phyloP scores from a whole-genome alignment of 2,329 filamentous ascomycete species.

The Nemania serpens region DNA sequence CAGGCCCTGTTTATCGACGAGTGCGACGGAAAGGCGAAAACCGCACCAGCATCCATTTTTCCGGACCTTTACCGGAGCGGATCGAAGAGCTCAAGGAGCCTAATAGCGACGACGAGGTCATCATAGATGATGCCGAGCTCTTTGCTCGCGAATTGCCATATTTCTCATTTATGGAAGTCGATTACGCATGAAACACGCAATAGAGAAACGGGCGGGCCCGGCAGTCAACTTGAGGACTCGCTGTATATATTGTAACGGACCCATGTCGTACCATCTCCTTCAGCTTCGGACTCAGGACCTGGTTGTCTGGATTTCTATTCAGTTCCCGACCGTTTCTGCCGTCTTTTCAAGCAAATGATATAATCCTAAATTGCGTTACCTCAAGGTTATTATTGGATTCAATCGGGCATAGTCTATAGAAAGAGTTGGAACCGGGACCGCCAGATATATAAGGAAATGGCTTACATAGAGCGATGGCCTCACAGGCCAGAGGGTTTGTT shows the following conservation, averaged over 20 bases:
- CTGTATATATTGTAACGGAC: background rate
- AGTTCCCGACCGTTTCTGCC: background rate
- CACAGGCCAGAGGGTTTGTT: constrained; percentile 31
- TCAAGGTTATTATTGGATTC: background rate
- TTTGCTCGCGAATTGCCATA: constrained; percentile 41
- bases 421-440: constrained; percentile 15
- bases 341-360: constrained; percentile 23
- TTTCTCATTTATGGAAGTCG: constrained; percentile 43
- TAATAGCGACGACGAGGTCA: constrained; percentile 40
- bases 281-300: background rate
- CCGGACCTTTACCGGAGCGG: constrained; percentile 36
- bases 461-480: constrained; percentile 39
- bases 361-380: constrained; percentile 13
- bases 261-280: background rate
- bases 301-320: background rate
- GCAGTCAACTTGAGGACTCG: background rate
- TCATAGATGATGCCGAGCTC: constrained; percentile 39
- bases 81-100: constrained; percentile 44
- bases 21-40: constrained; percentile 41
- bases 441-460: constrained; percentile 26
- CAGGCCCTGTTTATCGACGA: constrained; percentile 33
- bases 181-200: constrained; percentile 33
- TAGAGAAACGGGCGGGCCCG: constrained; percentile 6
- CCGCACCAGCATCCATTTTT: constrained; percentile 40
- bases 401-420: constrained; percentile 8